These are phyloP conservation scores for Echria macrotheca DNA, from an alignment of 495 filamentous ascomycete genomes.

Conservation along the genomic window DNA sequence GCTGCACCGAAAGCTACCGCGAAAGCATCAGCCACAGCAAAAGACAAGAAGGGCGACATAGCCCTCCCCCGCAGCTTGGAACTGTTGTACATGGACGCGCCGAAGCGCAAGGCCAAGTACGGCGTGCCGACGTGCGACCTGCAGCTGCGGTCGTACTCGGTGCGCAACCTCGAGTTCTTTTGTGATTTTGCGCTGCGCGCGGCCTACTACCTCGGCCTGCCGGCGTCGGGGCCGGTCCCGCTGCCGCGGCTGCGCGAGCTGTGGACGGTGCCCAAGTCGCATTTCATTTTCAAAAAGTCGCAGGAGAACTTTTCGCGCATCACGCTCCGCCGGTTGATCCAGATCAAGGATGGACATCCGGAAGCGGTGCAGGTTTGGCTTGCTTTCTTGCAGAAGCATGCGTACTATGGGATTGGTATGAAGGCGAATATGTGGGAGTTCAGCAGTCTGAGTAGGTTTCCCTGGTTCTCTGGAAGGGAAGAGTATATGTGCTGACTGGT, in stretches of 20 bases:
- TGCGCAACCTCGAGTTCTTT: conserved; percentile 90
- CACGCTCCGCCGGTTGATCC: conserved; percentile 79
- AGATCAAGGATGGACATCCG: conserved; percentile 88
- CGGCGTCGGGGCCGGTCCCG: conserved; percentile 82
- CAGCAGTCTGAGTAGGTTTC: conserved; percentile 57
- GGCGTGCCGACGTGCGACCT: conserved; percentile 83
- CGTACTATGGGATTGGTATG: conserved; percentile 94
- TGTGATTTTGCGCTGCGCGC: conserved; percentile 91
- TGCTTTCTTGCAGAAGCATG: conserved; percentile 82
- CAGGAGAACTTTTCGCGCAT: conserved; percentile 97
- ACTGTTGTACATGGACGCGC: conserved; percentile 77
- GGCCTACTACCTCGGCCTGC: conserved; percentile 87
- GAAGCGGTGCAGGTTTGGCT: conserved; percentile 87
- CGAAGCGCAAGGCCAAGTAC: conserved; percentile 65
- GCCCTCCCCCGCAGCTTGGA: conserved; percentile 47
- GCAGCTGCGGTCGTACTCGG: conserved; percentile 85
- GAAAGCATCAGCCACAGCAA: too few relatives aligned
- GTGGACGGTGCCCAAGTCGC: conserved; percentile 87
- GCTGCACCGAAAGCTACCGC: too few relatives aligned
- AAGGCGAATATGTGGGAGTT: conserved; percentile 96
- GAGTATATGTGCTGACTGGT: neutral
- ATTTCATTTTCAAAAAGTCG: conserved; percentile 93
- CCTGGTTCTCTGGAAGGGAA: neutral
- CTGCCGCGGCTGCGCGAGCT: conserved; percentile 78
- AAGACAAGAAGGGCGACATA: too few relatives aligned